Conservation (phyloP, 768 basidiomycete species). For the Tephrocybe rancida region DNA sequence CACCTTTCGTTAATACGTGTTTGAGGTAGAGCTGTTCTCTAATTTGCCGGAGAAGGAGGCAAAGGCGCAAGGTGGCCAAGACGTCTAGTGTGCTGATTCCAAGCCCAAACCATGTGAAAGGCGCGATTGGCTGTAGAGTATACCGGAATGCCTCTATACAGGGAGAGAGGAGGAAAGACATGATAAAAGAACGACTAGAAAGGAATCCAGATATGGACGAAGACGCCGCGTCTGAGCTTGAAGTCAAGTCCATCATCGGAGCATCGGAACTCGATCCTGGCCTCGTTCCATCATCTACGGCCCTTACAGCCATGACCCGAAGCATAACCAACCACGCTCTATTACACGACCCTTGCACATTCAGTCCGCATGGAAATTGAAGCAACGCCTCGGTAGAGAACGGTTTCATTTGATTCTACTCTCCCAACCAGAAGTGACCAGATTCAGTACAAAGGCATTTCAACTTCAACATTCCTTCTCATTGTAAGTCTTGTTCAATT, state of each 20-base stretch:
- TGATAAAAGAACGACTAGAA: slow-evolving; percentile 17
- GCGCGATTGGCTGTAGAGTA: slow-evolving; percentile 58
- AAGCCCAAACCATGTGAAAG: slow-evolving; percentile 69
- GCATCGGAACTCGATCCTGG: not conserved
- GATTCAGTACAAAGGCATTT: not conserved
- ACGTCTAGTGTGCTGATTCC: slow-evolving; percentile 66
- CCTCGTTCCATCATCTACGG: not conserved
- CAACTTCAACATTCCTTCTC: too few relatives aligned
- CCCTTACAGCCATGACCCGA: not conserved
- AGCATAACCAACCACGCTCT: too few relatives aligned
- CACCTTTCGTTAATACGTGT: slow-evolving; percentile 44
- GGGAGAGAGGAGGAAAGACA: slow-evolving; percentile 37
- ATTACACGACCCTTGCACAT: not conserved
- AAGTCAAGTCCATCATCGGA: not conserved
- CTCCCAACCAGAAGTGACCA: not conserved
- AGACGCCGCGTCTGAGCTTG: not conserved
- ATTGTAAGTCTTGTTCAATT: too few relatives aligned
- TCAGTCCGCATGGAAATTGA: not conserved
- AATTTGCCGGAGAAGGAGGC: slow-evolving; percentile 68
- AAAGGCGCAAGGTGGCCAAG: slow-evolving; percentile 67
- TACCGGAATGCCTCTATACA: slow-evolving; percentile 55
- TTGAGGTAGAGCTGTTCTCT: slow-evolving; percentile 49
- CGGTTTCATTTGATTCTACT: not conserved
- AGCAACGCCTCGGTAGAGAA: not conserved
- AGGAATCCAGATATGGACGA: not conserved